Base-by-base conservation (phyloP, 1,284 basidiomycete species). In the Melampsora larici-populina region DNA sequence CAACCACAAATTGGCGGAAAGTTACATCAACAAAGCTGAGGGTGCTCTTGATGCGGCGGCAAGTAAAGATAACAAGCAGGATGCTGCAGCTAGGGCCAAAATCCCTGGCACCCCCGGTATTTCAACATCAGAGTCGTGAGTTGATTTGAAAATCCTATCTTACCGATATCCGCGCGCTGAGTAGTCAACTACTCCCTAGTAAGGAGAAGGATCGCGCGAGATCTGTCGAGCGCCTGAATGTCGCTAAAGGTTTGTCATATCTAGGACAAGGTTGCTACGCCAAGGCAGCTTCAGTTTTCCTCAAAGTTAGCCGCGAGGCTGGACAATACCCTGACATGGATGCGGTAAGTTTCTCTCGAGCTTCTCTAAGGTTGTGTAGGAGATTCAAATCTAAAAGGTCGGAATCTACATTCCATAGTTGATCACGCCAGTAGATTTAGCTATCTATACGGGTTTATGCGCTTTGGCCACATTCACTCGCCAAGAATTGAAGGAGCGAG, bases 401-500 rank as follows among this genome's bases (percentile, higher is more conserved):
- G 24, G 49, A 46, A 33, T 29, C 43, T 43, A 46, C 40, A 24
- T 49, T 33, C 33, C 67, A 31, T 79, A 93, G 89, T 87, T 94
- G 62, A 85, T 94, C 62, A 87, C 91, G 0, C 87, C 90, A 0
- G 88, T 88, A 0, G 93, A 95, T 82, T 89, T 95, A 63, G 92
- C 92, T 2, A 88, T 94, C 51, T 95, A 93, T 82, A 90, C 89
- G 8, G 89, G 89, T 0, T 85, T 95, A 0, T 93, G 92, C 81
- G 90, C 91, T 1, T 87, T 96, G 15, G 90, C 92, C 0, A 90
- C 88, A 46, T 87, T 93, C 80, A 85, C 88, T 13, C 89, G 93
- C 3, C 85, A 87, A 0, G 85, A 87, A n/a, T 89, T 94, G 84
- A 90, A 90, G 81, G 81, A 87, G 0, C 87, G 82, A 46, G 85